These are phyloP conservation scores for Arctium minus DNA, from an alignment of 129 eudicot genomes.

Conservation along the genomic window DNA sequence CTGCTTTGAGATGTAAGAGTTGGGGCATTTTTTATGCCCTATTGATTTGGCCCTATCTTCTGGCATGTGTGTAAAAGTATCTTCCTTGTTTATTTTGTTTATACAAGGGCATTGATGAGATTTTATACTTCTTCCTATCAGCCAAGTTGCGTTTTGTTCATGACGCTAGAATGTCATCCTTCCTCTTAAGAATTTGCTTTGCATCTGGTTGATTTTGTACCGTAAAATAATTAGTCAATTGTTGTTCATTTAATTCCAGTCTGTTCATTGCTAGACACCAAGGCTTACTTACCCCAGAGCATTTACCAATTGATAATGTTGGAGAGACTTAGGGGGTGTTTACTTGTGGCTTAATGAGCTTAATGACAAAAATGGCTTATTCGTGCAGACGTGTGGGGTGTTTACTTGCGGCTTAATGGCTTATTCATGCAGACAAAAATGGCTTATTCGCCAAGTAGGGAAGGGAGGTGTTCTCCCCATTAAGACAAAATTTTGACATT, in stretches of 20 bases:
- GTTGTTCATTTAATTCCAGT: neutral
- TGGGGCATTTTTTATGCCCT: neutral
- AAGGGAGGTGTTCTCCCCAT: no score
- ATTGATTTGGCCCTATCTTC: neutral
- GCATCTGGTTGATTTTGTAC: neutral
- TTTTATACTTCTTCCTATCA: neutral
- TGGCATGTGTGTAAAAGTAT: neutral
- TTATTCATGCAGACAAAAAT: no score
- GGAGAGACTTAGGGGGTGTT: neutral
- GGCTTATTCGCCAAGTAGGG: no score
- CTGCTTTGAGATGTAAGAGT: neutral
- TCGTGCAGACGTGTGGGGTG: no score
- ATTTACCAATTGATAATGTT: slow-evolving; percentile 3
- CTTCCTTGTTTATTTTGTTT: neutral
- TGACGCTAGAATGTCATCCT: neutral
- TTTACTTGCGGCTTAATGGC: no score
- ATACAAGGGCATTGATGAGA: neutral
- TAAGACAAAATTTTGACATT: no score
- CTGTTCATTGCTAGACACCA: neutral
- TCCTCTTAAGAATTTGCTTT: neutral
- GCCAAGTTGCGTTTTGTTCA: neutral
- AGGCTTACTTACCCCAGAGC: neutral
- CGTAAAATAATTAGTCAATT: neutral
- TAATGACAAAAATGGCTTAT: no score
- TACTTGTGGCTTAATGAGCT: no score